Conservation (phyloP, 768 basidiomycete genomes). For the Phlegmacium glaucopus region DNA sequence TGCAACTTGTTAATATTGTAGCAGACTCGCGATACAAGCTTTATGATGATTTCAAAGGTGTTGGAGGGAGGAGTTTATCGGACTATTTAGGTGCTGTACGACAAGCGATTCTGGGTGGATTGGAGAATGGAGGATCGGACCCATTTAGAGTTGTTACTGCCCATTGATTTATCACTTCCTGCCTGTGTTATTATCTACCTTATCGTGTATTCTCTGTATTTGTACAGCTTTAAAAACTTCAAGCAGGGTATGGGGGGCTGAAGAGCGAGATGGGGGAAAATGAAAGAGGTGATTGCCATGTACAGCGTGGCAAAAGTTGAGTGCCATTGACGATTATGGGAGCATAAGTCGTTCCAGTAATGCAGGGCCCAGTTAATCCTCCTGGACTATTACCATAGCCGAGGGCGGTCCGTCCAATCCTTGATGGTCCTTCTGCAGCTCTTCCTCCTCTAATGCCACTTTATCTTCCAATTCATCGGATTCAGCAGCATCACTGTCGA, state of each 20-base stretch:
- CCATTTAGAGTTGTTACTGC: slow-evolving; percentile 51
- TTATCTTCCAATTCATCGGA: slow-evolving; percentile 38
- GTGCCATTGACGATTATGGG: no score
- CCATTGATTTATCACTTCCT: not conserved
- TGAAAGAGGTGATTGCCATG: no score
- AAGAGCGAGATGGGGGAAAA: no score
- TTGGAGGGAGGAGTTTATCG: slow-evolving; percentile 55
- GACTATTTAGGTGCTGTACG: slow-evolving; percentile 77
- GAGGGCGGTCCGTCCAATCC: slow-evolving; percentile 30
- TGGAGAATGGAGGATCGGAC: slow-evolving; percentile 77
- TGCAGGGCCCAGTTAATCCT: no score
- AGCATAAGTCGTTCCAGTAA: not conserved
- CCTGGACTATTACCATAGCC: not conserved
- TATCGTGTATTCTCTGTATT: not conserved
- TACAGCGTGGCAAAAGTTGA: no score
- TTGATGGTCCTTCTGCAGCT: slow-evolving; percentile 33
- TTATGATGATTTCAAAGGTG: slow-evolving; percentile 78
- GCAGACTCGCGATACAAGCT: slow-evolving; percentile 85
- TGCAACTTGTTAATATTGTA: slow-evolving; percentile 79
- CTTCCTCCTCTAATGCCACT: slow-evolving; percentile 43
- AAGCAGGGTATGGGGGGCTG: not conserved
- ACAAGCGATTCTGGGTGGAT: slow-evolving; percentile 63
- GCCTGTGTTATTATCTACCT: no score
- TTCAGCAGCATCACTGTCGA: slow-evolving; percentile 39
- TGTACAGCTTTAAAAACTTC: not conserved